Evolutionary conservation across 2,329 filamentous ascomycete genomes (phyloP), one percentile per base, ranked within the genome.

Genomic region (Chrysoporthe cubensis): DNA sequence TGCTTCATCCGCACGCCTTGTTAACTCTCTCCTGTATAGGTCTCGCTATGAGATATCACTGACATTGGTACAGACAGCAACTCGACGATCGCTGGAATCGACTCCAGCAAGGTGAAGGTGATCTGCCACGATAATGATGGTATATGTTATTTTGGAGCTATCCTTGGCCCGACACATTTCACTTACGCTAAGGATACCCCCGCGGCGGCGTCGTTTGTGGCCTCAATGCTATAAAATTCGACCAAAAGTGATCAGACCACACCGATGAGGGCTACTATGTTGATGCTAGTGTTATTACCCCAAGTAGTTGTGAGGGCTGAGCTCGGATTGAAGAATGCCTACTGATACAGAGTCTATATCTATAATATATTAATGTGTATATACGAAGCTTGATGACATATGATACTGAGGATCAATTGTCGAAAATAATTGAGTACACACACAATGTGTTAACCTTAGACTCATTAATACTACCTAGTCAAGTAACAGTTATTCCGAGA

Each of bases 121-220:
- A 62, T 74, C 44, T 75, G 74, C 64, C 71, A 75, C 57, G 44
- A 66, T 1, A 65, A 66, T 4, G 75, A 76, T 37, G 67, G 69
- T 14, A 73, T 77, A 43, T 78, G 76, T 64, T 66, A 71, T 13
- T 54, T 68, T 6, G 74, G 75, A n/a, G 69, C 70, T 57, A 64
- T 72, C 18, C 71, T 77, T 9, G 66, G 68, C 9, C 62, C 68
- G 1, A 62, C 72, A 9, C 76, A 78, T 66, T 67, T 76, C 64
- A 74, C 71, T 0, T 76, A 77, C 42, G 69, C 65, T 1, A 32
- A 43, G 56, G 71, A 77, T 44, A 73, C 72, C 0, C 66, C 43
- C 1, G 61, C 68, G 14, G 75, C 75, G 3, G 74, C 75, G 1
- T 60, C 70, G 7, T 77, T 74, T 56, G 71, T 75, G n/a, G 62